Evolutionary conservation across 129 eudicot species (phyloP).

Genomic region (Artemisia annua): DNA sequence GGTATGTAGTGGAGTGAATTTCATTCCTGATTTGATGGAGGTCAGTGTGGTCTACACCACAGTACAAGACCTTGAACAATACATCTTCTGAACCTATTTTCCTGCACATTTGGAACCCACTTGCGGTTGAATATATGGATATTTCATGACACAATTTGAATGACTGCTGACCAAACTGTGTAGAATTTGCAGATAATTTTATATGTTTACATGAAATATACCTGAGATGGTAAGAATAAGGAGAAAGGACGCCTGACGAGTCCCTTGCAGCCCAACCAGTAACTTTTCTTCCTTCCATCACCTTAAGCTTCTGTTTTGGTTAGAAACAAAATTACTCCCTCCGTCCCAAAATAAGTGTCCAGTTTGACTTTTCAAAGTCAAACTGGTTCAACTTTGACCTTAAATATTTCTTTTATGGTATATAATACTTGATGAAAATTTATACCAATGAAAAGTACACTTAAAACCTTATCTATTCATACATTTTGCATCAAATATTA

Average conservation of each 20-base stretch:
- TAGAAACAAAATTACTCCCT: background rate
- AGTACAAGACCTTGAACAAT: conserved; percentile 50
- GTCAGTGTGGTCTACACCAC: conserved; percentile 66
- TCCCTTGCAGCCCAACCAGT: conserved; percentile 65
- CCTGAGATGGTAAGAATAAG: conserved; percentile 58
- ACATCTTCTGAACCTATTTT: conserved; percentile 53
- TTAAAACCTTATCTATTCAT: no score
- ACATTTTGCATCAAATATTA: no score
- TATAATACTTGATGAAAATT: no score
- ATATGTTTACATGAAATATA: background rate
- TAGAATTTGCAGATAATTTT: background rate
- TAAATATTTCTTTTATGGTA: no score
- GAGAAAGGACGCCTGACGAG: conserved; percentile 52
- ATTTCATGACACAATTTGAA: background rate
- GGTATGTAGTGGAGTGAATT: conserved; percentile 46
- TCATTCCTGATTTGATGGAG: conserved; percentile 58
- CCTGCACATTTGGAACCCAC: conserved; percentile 28
- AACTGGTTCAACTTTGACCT: no score
- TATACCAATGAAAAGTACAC: no score
- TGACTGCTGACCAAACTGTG: background rate
- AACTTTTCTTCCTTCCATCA: conserved; percentile 57
- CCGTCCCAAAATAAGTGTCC: no score
- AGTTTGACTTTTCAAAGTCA: no score
- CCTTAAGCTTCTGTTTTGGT: conserved; percentile 21
- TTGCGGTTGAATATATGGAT: background rate